A percentile compares a stretch with the other conserved stretches of the same genome.
Evolutionary conservation across 2,329 filamentous ascomycete species (phyloP).

Genomic region (Aspergillus ochraceus): DNA sequence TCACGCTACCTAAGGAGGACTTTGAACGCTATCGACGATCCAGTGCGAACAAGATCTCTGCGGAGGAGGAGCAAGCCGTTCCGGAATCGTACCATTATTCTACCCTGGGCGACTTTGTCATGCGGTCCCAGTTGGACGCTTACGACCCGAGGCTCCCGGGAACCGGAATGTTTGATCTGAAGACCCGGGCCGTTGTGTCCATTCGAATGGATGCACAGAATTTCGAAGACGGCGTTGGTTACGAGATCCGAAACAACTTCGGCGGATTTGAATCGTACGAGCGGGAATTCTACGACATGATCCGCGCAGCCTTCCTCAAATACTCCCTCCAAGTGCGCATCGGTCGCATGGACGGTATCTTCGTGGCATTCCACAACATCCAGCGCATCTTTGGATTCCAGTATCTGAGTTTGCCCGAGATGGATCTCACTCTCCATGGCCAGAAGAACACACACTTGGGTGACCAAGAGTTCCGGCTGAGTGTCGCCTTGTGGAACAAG

Average conservation of each 20-base stretch:
- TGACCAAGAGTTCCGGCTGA: conserved; percentile 81
- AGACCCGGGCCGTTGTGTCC: conserved; percentile 87
- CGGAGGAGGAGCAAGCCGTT: conserved; percentile 67
- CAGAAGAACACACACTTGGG: conserved; percentile 67
- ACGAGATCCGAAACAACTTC: conserved; percentile 75
- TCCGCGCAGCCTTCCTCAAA: conserved; percentile 88
- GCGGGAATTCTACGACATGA: conserved; percentile 96
- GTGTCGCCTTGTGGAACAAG: conserved; percentile 75
- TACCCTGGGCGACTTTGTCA: conserved; percentile 80
- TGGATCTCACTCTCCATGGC: conserved; percentile 89
- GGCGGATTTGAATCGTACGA: conserved; percentile 91
- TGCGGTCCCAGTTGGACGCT: conserved; percentile 94
- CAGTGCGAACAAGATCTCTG: conserved; percentile 65
- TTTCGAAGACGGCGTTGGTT: conserved; percentile 74
- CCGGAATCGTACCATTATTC: conserved; percentile 87
- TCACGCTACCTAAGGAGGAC: conserved; percentile 78
- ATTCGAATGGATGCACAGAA: conserved; percentile 82
- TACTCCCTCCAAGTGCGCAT: conserved; percentile 96
- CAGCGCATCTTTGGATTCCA: conserved; percentile 97
- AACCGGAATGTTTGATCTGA: conserved; percentile 92
- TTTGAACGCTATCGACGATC: conserved; percentile 80
- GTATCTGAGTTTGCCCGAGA: conserved; percentile 81
- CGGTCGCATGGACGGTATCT: conserved; percentile 98
- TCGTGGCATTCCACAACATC: conserved; percentile 94
- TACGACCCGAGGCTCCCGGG: conserved; percentile 83